phyloP scores from a whole-genome alignment of 225 moss, liverwort and hornwort species.

The Thuidium tamariscinum region DNA sequence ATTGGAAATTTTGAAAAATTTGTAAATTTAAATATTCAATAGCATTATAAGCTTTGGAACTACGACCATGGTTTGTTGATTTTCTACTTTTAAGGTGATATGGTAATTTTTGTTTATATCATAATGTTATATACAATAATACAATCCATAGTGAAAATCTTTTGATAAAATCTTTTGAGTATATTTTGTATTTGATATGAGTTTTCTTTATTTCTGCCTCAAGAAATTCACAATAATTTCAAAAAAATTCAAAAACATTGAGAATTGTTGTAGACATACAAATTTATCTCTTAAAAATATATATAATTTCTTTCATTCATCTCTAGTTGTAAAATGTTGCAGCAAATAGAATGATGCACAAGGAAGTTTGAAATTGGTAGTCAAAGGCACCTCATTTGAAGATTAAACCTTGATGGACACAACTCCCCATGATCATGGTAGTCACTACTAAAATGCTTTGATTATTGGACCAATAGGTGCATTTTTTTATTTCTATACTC shows the following conservation, averaged over 20 bases:
- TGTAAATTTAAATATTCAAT: background rate
- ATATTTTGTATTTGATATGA: background rate
- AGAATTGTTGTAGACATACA: background rate
- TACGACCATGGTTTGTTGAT: background rate
- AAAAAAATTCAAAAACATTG: background rate
- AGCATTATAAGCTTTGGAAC: background rate
- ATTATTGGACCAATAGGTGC: background rate
- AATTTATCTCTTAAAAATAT: too few relatives aligned
- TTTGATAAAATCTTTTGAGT: too few relatives aligned
- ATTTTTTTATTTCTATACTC: background rate
- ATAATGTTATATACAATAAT: background rate
- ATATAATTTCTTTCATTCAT: too few relatives aligned
- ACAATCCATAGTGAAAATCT: background rate
- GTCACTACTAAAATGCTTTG: background rate
- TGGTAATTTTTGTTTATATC: too few relatives aligned
- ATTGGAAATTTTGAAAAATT: background rate
- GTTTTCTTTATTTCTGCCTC: background rate
- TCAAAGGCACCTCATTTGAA: too few relatives aligned
- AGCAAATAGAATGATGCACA: too few relatives aligned
- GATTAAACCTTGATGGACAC: too few relatives aligned
- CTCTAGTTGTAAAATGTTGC: background rate
- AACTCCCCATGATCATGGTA: background rate
- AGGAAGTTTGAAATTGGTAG: too few relatives aligned
- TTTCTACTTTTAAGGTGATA: background rate
- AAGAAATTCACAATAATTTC: background rate